Conservation (phyloP, 2,329 filamentous ascomycete genomes). For the Aspergillus carbonarius region DNA sequence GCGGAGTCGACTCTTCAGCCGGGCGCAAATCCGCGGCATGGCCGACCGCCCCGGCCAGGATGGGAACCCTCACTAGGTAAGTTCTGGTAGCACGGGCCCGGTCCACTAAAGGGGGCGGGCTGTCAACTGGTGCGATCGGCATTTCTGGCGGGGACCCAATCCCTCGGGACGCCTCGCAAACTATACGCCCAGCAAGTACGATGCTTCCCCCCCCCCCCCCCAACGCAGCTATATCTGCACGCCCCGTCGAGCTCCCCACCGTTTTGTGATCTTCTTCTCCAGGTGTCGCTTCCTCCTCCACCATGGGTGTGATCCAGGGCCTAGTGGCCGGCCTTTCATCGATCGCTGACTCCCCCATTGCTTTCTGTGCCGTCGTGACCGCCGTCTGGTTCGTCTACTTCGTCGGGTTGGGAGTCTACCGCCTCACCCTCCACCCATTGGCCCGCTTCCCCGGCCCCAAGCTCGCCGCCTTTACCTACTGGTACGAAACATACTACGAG, state of each 20-base stretch:
- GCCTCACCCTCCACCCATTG: slow-evolving; percentile 14
- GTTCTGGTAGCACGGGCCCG: slow-evolving; percentile 3
- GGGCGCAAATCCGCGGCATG: background rate
- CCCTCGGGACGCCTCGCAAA: background rate
- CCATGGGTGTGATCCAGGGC: slow-evolving; percentile 2
- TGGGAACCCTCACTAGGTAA: too few relatives aligned
- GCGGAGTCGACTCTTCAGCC: background rate
- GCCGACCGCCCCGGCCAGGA: background rate
- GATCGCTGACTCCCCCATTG: background rate
- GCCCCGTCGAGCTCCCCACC: background rate
- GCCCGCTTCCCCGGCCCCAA: slow-evolving; percentile 16
- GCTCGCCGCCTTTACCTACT: slow-evolving; percentile 14
- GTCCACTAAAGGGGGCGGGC: background rate
- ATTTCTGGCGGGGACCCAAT: background rate
- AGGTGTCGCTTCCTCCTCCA: background rate
- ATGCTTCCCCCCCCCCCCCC: background rate
- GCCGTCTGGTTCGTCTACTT: background rate
- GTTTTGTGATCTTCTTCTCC: background rate
- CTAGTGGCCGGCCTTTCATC: background rate
- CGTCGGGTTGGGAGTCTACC: slow-evolving; percentile 10
- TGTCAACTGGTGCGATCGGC: background rate
- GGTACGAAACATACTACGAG: slow-evolving; percentile 18
- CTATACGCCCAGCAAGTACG: background rate
- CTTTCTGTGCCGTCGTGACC: background rate
- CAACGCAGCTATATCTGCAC: background rate